A percentile compares a stretch with the other conserved stretches of the same genome.
Conservation (phyloP, 352 stramenopile species). For the Hyaloperonospora brassicae region DNA sequence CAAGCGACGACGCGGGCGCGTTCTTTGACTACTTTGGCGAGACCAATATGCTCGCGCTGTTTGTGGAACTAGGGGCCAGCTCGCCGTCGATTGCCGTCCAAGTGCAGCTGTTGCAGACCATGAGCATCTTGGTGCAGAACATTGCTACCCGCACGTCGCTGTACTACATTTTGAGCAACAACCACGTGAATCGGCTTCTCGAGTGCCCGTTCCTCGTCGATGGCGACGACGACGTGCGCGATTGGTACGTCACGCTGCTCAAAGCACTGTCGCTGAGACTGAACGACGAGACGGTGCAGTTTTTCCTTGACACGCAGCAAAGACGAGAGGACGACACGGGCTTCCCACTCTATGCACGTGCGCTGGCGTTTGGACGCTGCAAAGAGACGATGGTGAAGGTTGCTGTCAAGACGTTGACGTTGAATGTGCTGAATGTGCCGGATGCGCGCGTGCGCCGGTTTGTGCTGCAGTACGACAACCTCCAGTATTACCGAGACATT, state of each 20-base stretch:
- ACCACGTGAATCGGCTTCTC: constrained; percentile 91
- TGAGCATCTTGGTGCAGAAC: constrained; percentile 89
- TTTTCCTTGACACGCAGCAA: constrained; percentile 73
- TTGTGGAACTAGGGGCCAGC: constrained; percentile 78
- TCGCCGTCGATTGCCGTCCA: constrained; percentile 61
- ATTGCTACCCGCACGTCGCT: constrained; percentile 85
- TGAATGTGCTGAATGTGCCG: constrained; percentile 75
- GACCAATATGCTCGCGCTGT: constrained; percentile 90
- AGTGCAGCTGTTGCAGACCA: constrained; percentile 89
- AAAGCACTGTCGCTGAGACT: constrained; percentile 80
- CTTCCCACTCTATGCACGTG: constrained; percentile 73
- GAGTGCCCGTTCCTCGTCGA: constrained; percentile 66
- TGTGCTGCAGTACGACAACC: constrained; percentile 59
- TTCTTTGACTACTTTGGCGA: constrained; percentile 97
- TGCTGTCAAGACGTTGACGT: constrained; percentile 79
- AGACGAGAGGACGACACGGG: constrained; percentile 18
- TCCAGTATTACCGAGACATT: constrained; percentile 77
- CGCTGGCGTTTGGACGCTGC: constrained; percentile 61
- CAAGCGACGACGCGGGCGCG: constrained; percentile 27
- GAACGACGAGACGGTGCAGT: constrained; percentile 86
- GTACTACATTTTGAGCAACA: constrained; percentile 94
- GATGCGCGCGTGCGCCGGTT: constrained; percentile 73
- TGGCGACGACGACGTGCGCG: constrained; percentile 73
- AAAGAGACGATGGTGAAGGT: constrained; percentile 81
- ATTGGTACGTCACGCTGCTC: constrained; percentile 85